Base-by-base conservation (phyloP, 495 filamentous ascomycete genomes). In the Neurospora tetrasperma region DNA sequence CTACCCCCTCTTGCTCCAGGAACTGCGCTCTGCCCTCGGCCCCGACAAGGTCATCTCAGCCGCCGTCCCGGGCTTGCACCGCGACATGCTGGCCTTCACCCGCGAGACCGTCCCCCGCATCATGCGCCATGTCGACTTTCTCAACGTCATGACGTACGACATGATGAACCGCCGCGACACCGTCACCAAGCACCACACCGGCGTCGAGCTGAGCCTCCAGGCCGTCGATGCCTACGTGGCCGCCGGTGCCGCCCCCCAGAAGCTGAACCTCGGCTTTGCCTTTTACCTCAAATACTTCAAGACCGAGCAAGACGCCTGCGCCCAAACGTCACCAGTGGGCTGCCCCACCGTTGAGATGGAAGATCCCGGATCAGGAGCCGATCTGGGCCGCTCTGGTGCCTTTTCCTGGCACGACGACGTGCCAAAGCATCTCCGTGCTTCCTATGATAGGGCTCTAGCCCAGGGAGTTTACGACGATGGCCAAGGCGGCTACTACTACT, bases 121-220 rank as follows among this genome's bases (percentile, higher is more conserved):
- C 78, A 89, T 85, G 82, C 76, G 82, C 66, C 86, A 88, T 1
- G 83, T 93, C 11, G 90, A 93, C 78, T 91, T 91, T 80, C 82
- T 93, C 77, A 94, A 93, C 77, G 86, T 94, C 70, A 94, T 94
- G 92, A 88, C 87, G 27, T 94, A 94, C 81, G 92, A 94, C 74
- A 78, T 94, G 70, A 91, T 91, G 87, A 93, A 93, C 81, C 88
- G 92, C 27, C 89, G 92, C 20, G 89, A 93, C 76, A 88, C 83
- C 73, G 80, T 88, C 11, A 93, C 91, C 5, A 87, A 85, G 72
- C 90, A 93, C 76, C 90, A 92, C 76, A 91, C 87, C 27, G 87
- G 89, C 46, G 80, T 93, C 40, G 74, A 81, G 70, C 82, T 82
- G 16, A 89, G 87, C 41, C 79, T 89, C 14, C 84, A 86, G 14